Evolutionary conservation across 179 eudicot species (phyloP).

Genomic region (Camellia oleifera): DNA sequence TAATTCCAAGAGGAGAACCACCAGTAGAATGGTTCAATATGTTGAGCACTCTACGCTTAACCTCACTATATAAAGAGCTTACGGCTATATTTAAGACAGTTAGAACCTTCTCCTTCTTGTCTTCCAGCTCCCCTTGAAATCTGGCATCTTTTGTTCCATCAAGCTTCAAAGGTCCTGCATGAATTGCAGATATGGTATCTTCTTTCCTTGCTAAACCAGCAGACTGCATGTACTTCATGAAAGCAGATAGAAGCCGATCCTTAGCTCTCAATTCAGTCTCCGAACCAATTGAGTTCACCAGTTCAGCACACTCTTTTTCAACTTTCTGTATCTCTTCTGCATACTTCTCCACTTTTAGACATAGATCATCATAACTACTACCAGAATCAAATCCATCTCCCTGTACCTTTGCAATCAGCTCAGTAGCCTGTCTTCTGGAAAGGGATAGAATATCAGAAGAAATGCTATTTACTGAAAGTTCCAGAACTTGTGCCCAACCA

Average conservation of each 20-base stretch:
- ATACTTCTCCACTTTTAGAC: constrained; percentile 64
- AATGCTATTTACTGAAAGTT: constrained; percentile 57
- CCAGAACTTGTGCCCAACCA: constrained; percentile 85
- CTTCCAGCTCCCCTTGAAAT: constrained; percentile 39
- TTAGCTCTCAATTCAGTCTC: constrained; percentile 70
- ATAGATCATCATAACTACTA: constrained; percentile 58
- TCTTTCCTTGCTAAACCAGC: constrained; percentile 47
- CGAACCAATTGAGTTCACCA: constrained; percentile 68
- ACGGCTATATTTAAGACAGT: constrained; percentile 55
- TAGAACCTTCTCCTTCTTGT: constrained; percentile 51
- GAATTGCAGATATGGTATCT: constrained; percentile 28
- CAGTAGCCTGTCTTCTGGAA: constrained; percentile 86
- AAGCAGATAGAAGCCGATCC: constrained; percentile 67
- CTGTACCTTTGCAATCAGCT: constrained; percentile 56
- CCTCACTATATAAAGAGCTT: constrained; percentile 60
- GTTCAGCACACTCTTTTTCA: constrained; percentile 71
- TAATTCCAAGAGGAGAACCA: constrained; percentile 43
- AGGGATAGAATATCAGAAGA: constrained; percentile 70
- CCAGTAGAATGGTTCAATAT: constrained; percentile 37
- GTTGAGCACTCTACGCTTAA: constrained; percentile 49
- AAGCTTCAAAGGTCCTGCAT: constrained; percentile 28
- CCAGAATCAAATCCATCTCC: constrained; percentile 45
- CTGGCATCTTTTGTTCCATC: constrained; percentile 38
- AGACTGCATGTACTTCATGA: constrained; percentile 63
- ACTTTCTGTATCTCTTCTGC: constrained; percentile 74